These are phyloP conservation scores for Irpex rosettiformis DNA, from an alignment of 1,284 basidiomycete genomes.

Conservation along the genomic window DNA sequence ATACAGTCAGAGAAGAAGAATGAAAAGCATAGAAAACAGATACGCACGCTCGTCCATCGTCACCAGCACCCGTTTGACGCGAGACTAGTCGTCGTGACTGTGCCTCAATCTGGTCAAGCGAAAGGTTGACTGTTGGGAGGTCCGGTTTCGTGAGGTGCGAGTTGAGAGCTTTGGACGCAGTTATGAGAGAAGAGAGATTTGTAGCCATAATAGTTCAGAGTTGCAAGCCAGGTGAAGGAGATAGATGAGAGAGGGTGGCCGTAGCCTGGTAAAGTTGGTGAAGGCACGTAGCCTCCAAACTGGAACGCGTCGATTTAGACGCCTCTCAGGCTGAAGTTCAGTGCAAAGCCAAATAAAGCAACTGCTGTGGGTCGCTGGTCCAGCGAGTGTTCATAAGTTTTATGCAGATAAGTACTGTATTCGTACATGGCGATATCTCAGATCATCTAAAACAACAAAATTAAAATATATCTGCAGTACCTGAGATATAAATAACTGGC, in stretches of 20 bases:
- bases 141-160: constrained; percentile 74
- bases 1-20: not conserved
- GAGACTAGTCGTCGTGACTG: constrained; percentile 80
- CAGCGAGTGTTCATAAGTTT: too few species aligned
- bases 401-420: too few species aligned
- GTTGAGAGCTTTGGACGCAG: constrained; percentile 67
- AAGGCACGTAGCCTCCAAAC: too few species aligned
- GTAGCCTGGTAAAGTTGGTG: too few species aligned
- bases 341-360: not conserved
- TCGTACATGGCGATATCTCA: too few species aligned
- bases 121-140: constrained; percentile 82
- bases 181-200: constrained; percentile 69
- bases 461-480: too few species aligned
- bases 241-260: not conserved
- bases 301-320: constrained; percentile 1
- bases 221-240: not conserved
- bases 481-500: too few species aligned
- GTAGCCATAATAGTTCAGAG: constrained; percentile 32
- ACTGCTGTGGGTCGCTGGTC: not conserved
- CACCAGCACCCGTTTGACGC: constrained; percentile 59
- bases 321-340: not conserved
- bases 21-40: not conserved
- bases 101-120: constrained; percentile 89
- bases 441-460: too few species aligned
- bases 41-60: constrained; percentile 73